Conservation (phyloP, 176 grass and related monocot genomes). For the Tuctoria greenei region DNA sequence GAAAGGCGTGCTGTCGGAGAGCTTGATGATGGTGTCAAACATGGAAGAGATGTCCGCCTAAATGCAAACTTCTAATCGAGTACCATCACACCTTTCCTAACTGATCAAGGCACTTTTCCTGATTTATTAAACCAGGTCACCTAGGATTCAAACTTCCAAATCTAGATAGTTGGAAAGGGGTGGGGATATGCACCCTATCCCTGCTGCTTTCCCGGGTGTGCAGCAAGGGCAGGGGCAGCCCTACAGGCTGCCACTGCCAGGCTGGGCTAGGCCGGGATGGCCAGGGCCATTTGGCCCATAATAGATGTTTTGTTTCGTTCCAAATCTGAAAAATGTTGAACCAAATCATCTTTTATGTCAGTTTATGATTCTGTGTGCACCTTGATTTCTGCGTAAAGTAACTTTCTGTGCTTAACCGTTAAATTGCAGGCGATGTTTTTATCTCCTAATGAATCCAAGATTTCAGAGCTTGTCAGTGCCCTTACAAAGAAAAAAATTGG, state of each 20-base stretch:
- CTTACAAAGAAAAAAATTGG: conserved; percentile 79
- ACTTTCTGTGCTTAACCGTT: conserved; percentile 14
- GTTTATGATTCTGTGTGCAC: not conserved
- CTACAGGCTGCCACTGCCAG: not conserved
- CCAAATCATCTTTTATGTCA: not conserved
- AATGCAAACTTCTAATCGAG: not conserved
- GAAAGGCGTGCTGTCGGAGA: no score
- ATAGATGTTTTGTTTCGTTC: not conserved
- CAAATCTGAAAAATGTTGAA: not conserved
- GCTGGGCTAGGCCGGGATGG: not conserved
- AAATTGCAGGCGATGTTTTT: conserved; percentile 79
- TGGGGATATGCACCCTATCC: not conserved
- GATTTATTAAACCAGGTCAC: not conserved
- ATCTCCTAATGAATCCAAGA: conserved; percentile 73
- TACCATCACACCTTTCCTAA: not conserved
- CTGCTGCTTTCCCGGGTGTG: not conserved
- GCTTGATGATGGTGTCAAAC: no score
- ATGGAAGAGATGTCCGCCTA: no score
- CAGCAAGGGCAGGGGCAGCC: not conserved
- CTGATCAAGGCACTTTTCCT: not conserved
- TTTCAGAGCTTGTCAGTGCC: conserved; percentile 58
- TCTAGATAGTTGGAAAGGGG: not conserved
- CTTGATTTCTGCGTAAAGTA: conserved; percentile 9
- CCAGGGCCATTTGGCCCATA: not conserved
- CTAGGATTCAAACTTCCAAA: not conserved